Evolutionary conservation across 2,329 filamentous ascomycete genomes (phyloP).

Genomic region (Hypomyces rosellus): DNA sequence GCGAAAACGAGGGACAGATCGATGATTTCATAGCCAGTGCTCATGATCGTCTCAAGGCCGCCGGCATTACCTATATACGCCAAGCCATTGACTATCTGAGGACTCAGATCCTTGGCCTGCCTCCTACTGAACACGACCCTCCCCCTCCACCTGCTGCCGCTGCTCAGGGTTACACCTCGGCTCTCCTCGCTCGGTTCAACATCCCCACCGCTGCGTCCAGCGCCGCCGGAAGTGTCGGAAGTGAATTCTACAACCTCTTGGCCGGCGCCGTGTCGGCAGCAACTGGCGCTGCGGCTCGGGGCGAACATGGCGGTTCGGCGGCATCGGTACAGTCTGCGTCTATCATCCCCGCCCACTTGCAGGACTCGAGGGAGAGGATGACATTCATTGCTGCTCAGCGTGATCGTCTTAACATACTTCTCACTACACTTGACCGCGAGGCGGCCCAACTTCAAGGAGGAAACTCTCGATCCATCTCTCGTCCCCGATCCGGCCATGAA

Average conservation of each 20-base stretch:
- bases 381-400: constrained; percentile 73
- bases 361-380: constrained; percentile 58
- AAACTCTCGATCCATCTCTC: constrained; percentile 23
- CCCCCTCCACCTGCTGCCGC: constrained; percentile 35
- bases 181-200: constrained; percentile 77
- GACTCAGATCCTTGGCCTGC: constrained; percentile 72
- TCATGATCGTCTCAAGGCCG: constrained; percentile 70
- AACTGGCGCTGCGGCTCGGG: constrained; percentile 36
- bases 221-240: constrained; percentile 35
- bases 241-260: constrained; percentile 73
- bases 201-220: constrained; percentile 60
- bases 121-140: constrained; percentile 41
- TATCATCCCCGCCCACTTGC: constrained; percentile 65
- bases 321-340: constrained; percentile 39
- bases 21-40: constrained; percentile 80
- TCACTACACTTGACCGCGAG: constrained; percentile 74
- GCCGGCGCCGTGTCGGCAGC: constrained; percentile 65
- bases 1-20: constrained; percentile 80
- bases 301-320: constrained; percentile 17
- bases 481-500: constrained; percentile 17
- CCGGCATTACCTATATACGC: constrained; percentile 71
- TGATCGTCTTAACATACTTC: constrained; percentile 66
- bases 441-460: constrained; percentile 52
- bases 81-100: constrained; percentile 64
- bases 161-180: constrained; percentile 65